Evolutionary conservation across 306 rosid genomes (phyloP), one percentile per base, ranked within the genome.

Genomic region (Albizia julibrissin): DNA sequence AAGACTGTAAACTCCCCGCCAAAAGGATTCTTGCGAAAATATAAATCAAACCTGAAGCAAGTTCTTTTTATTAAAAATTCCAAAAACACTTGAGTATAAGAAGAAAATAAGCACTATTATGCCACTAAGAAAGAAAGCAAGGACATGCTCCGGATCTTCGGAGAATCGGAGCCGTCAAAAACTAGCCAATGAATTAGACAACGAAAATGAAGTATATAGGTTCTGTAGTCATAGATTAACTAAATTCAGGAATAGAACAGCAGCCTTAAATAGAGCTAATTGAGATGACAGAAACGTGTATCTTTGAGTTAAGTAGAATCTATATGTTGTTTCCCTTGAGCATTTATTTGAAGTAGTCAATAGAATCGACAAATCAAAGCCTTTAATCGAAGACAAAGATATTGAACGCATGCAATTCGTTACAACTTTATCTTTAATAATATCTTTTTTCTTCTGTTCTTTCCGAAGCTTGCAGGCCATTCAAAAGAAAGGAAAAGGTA

Each of bases 1-100:
- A 93, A 96, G 59, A 96, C 84, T 8, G 99, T 96, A 87, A 89
- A 96, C 87, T 96, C 99, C 65, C 99, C 99, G 59, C 99, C 97
- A 78, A 96, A 96, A 13, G 99, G 99, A 86, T 90, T 96, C 92
- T 80, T 96, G 84, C 99, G 97, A 84, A 92, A 96, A 88, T 92
- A 96, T 84, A 96, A 88, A 90, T 96, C 99, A 64, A 96, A 96
- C 91, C 99, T 96, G 97, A 79, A 87, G 7, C 76, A 87, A 83
- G 67, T 78, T 75, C 78, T 14, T 42, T 1, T 82, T 68, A 85
- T 37, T 72, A 78, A 54, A 74, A 76, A 75, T n/a, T 26, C 74
- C 73, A 58, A 75, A 72, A 19, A 69, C 37, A 74, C 22, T 54
- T 16, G 8, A 79, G 37, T 69, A 76, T 42, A 52, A 8, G 76